Evolutionary conservation across 148 eudicot genomes (phyloP), one percentile per base, ranked within the genome.

Genomic region (Polygonum maritimum): DNA sequence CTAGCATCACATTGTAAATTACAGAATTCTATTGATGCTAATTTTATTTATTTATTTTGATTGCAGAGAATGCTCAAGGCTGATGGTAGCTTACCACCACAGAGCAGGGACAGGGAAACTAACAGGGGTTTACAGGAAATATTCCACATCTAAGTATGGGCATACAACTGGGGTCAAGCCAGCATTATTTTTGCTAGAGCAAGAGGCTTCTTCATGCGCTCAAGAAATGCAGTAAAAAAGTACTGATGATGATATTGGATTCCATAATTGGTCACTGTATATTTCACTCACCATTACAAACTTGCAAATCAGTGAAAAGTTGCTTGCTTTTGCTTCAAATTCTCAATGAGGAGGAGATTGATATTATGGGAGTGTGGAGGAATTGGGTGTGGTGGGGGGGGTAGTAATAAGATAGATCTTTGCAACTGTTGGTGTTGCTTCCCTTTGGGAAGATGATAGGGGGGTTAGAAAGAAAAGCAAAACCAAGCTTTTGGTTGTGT

Each of bases 41-140:
- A 51, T 41, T 12, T 48, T 4, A 1, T 47, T 5, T 69, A 6
- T 21, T 18, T 22, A 1, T n/a, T 67, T 77, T 14, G 8, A 14
- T 75, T 62, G 58, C 82, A 93, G 98, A 70, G 98, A 89, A 81
- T 93, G 97, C 78, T 82, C 98, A n/a, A 87, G 79, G 76, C 11
- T 84, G 73, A 88, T 93, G 51, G 94, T 89, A 5, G 75, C 74
- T 2, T 89, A 76, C 80, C 98, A 91, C 65, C 84, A 89, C 58
- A 91, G 87, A 51, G 98, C 98, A 38, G 89, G 83, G 49, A 79
- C 85, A 21, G 98, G 98, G 58, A 93, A 85, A 77, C 85, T 93
- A 16, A 93, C 92, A 1, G 97, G 97, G 33, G 97, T 89, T 40
- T 83, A 91, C 78, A 83, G 90, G 74, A 93, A 93, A 80, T 91